These are phyloP conservation scores for Albugo candida DNA, from an alignment of 352 stramenopile genomes.

Conservation along the genomic window DNA sequence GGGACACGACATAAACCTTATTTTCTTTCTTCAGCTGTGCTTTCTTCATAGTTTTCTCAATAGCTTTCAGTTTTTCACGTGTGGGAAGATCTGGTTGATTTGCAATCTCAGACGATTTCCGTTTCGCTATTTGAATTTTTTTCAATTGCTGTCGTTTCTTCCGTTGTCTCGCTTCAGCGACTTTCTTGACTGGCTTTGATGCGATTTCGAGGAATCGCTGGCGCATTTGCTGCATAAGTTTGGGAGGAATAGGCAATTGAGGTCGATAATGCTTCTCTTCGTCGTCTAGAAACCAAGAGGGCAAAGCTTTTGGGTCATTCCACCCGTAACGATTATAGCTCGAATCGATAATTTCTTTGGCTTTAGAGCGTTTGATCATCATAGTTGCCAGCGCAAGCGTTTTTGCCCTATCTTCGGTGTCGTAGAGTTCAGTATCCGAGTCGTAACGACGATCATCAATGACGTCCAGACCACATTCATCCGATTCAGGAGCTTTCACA, in stretches of 20 bases:
- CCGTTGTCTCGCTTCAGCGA: constrained; percentile 91
- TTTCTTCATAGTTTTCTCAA: constrained; percentile 93
- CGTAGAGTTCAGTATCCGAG: constrained; percentile 94
- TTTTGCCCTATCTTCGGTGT: constrained; percentile 90
- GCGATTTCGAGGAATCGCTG: constrained; percentile 91
- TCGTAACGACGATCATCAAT: constrained; percentile 87
- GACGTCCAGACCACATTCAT: constrained; percentile 21
- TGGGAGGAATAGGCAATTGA: constrained; percentile 91
- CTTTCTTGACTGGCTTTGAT: constrained; percentile 97
- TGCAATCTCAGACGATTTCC: constrained; percentile 91
- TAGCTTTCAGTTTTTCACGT: constrained; percentile 94
- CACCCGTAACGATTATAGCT: constrained; percentile 99
- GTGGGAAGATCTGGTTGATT: constrained; percentile 94
- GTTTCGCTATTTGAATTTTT: constrained; percentile 93
- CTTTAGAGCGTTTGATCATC: constrained; percentile 94
- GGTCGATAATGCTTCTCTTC: constrained; percentile 95
- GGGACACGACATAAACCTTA: constrained; percentile 94
- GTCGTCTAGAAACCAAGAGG: constrained; percentile 96
- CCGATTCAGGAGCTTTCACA: constrained; percentile 29
- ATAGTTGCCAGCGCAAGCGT: constrained; percentile 95
- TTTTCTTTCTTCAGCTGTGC: constrained; percentile 78
- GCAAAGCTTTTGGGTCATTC: constrained; percentile 92
- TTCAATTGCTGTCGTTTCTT: constrained; percentile 89
- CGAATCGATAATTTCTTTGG: constrained; percentile 95
- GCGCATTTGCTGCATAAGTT: constrained; percentile 97